Evolutionary conservation across 345 rosid genomes (phyloP).

Genomic region (Salix brachista): DNA sequence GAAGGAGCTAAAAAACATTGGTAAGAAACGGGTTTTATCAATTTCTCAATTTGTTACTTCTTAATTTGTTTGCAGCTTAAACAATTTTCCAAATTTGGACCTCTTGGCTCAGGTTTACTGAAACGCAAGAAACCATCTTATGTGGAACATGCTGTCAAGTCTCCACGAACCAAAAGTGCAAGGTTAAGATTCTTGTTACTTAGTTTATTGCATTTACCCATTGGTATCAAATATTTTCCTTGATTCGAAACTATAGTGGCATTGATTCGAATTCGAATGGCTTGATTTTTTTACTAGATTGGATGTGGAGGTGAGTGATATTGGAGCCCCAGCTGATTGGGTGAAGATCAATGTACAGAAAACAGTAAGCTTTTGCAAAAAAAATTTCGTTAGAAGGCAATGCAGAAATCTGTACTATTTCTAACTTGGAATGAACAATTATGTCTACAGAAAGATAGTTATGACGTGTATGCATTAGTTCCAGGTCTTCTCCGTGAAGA

Average conservation of each 20-base stretch:
- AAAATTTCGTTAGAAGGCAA: background rate
- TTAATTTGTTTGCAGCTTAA: background rate
- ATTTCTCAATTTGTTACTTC: background rate
- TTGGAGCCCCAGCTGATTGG: slow-evolving; percentile 73
- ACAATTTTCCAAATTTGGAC: background rate
- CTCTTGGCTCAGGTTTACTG: slow-evolving; percentile 46
- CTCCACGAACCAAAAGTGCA: slow-evolving; percentile 45
- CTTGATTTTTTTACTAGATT: slow-evolving; percentile 32
- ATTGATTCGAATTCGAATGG: background rate
- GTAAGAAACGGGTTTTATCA: slow-evolving; percentile 31
- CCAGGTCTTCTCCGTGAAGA: slow-evolving; percentile 76
- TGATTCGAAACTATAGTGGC: background rate
- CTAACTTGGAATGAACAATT: background rate
- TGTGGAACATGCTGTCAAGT: slow-evolving; percentile 39
- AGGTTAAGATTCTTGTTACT: slow-evolving; percentile 46
- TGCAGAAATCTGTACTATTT: background rate
- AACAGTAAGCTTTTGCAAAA: slow-evolving; percentile 41
- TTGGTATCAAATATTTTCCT: background rate
- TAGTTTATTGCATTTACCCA: slow-evolving; percentile 2
- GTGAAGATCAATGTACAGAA: slow-evolving; percentile 67
- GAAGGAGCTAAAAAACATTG: slow-evolving; percentile 51
- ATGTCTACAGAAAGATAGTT: slow-evolving; percentile 52
- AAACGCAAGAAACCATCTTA: slow-evolving; percentile 69
- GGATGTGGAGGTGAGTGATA: slow-evolving; percentile 47
- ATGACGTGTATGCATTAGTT: slow-evolving; percentile 67